Evolutionary conservation across 2,329 filamentous ascomycete species (phyloP).

Genomic region (Aspergillus fructus): DNA sequence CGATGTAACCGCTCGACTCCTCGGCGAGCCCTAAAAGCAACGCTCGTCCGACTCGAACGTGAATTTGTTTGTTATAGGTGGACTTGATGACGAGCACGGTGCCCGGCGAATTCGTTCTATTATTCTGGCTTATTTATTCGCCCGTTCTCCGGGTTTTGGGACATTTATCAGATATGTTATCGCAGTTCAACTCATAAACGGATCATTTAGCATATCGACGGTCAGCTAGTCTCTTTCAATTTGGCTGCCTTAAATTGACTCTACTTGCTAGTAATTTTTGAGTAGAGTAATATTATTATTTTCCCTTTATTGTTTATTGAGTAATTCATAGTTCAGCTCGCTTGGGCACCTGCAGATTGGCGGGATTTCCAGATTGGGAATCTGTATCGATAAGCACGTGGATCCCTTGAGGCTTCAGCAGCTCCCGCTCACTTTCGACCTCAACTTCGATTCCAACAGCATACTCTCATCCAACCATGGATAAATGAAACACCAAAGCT

Average conservation of each 20-base stretch:
- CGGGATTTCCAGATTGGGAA: neutral
- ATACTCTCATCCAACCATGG: neutral
- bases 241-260: neutral
- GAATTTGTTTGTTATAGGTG: conserved; percentile 13
- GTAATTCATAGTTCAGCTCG: neutral
- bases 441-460: neutral
- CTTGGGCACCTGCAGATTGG: neutral
- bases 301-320: neutral
- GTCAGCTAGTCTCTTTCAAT: neutral
- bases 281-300: neutral
- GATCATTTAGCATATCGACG: neutral
- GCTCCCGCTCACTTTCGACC: neutral
- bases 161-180: conserved; percentile 4
- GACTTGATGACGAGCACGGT: conserved; percentile 27
- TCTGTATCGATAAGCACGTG: conserved; percentile 25
- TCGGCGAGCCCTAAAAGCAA: conserved; percentile 63
- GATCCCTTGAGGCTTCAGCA: conserved; percentile 4
- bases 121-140: conserved; percentile 8
- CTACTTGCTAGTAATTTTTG: neutral
- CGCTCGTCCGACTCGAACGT: conserved; percentile 2
- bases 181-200: conserved; percentile 5
- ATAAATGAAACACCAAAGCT: neutral
- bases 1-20: conserved; percentile 79
- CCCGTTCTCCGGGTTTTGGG: conserved; percentile 1
- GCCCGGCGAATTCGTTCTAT: conserved; percentile 28